phyloP scores from a whole-genome alignment of 192 early-diverging fungal species.

The Dissophora globulifera region DNA sequence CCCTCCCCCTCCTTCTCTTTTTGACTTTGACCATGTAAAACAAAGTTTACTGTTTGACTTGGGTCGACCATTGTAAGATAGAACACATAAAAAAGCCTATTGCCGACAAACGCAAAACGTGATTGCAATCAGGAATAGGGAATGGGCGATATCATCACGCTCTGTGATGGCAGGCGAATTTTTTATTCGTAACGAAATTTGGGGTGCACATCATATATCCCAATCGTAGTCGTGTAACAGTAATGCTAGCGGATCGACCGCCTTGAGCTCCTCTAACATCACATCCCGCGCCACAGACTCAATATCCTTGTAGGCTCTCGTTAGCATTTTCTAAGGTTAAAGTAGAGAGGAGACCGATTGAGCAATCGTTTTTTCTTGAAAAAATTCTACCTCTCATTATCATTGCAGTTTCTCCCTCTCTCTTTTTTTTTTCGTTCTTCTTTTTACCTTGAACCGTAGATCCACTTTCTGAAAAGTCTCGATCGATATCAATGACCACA shows the following conservation, averaged over 20 bases:
- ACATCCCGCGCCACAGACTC: slow-evolving; percentile 23
- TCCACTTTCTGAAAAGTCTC: slow-evolving; percentile 35
- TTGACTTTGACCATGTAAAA: too few species aligned
- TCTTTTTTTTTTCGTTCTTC: neutral
- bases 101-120: neutral
- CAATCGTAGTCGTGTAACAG: slow-evolving; percentile 10
- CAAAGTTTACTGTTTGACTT: too few species aligned
- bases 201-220: slow-evolving; percentile 13
- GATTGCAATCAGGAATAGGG: neutral
- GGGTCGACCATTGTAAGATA: neutral
- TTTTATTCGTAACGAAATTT: too few species aligned
- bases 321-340: slow-evolving; percentile 21
- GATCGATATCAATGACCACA: neutral
- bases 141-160: too few species aligned
- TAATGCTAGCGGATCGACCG: slow-evolving; percentile 25
- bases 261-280: slow-evolving; percentile 26
- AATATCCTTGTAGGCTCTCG: slow-evolving; percentile 23
- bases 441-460: slow-evolving; percentile 33
- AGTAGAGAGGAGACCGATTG: too few species aligned
- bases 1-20: too few species aligned
- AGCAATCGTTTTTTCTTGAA: too few species aligned
- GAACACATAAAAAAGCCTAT: neutral
- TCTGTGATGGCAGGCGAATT: too few species aligned
- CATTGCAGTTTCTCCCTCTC: neutral
- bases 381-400: too few species aligned